These are phyloP conservation scores for Dissoconium aciculare DNA, from an alignment of 2,329 filamentous ascomycete species.

Conservation along the genomic window DNA sequence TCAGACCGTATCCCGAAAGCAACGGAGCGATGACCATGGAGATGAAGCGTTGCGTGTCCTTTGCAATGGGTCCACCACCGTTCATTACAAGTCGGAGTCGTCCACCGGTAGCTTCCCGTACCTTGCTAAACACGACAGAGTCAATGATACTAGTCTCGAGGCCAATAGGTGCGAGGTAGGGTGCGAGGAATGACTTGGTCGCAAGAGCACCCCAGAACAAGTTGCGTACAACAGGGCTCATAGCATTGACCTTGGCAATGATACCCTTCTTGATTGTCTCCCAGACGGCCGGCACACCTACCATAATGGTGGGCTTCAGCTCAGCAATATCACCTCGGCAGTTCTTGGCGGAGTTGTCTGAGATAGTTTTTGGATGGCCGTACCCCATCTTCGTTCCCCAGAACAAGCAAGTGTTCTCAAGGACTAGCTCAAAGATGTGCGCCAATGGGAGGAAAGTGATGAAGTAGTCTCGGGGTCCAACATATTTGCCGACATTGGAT, in stretches of 20 bases:
- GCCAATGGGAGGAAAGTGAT: conserved; percentile 84
- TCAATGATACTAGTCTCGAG: conserved; percentile 50
- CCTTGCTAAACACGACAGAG: conserved; percentile 68
- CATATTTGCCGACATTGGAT: conserved; percentile 55
- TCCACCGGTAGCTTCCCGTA: conserved; percentile 75
- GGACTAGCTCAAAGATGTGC: conserved; percentile 84
- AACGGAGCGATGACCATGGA: conserved; percentile 81
- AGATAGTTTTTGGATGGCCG: conserved; percentile 4
- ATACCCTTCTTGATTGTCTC: conserved; percentile 90
- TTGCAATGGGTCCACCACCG: conserved; percentile 72
- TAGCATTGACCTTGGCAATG: conserved; percentile 54
- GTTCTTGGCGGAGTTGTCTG: conserved; percentile 61
- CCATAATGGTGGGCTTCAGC: conserved; percentile 68
- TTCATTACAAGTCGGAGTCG: conserved; percentile 76
- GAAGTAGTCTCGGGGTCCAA: conserved; percentile 59
- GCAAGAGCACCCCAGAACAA: conserved; percentile 56
- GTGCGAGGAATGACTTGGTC: conserved; percentile 42
- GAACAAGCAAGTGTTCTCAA: conserved; percentile 75
- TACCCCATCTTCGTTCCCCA: conserved; percentile 51
- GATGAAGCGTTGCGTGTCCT: conserved; percentile 71
- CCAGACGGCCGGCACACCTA: conserved; percentile 88
- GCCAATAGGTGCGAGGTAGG: conserved; percentile 28
- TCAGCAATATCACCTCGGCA: conserved; percentile 84
- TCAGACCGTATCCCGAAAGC: conserved; percentile 80
- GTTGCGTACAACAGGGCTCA: conserved; percentile 50